These are phyloP conservation scores for Staphylotrichum tortipilum DNA, from an alignment of 495 filamentous ascomycete genomes.

Conservation along the genomic window DNA sequence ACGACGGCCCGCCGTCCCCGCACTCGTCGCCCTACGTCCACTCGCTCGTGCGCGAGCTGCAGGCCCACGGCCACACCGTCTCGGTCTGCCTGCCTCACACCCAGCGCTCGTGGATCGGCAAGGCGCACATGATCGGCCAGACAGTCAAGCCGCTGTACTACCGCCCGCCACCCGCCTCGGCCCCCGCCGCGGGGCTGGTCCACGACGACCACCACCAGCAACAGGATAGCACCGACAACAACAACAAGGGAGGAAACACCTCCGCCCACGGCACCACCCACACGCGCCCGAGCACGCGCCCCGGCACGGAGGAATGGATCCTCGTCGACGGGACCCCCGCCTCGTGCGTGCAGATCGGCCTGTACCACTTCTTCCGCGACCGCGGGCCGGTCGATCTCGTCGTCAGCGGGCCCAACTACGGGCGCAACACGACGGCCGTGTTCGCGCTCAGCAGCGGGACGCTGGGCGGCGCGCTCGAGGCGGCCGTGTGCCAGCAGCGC, in stretches of 20 bases:
- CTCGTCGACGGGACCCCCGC: conserved; percentile 84
- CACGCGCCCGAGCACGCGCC: conserved; percentile 39
- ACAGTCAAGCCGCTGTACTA: conserved; percentile 85
- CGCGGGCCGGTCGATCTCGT: conserved; percentile 76
- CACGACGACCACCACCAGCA: conserved; percentile 6
- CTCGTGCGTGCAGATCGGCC: conserved; percentile 80
- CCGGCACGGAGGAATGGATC: conserved; percentile 79
- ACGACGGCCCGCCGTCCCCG: conserved; percentile 89
- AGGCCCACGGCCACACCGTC: conserved; percentile 68
- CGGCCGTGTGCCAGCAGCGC: conserved; percentile 67
- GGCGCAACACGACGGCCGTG: conserved; percentile 83
- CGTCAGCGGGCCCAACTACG: conserved; percentile 88
- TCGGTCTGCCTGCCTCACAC: conserved; percentile 84
- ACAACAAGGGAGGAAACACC: conserved; percentile 9
- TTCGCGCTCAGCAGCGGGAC: conserved; percentile 88
- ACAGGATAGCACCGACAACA: conserved; percentile 3
- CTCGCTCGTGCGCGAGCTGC: conserved; percentile 69
- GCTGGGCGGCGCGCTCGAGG: conserved; percentile 85
- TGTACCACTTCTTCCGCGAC: conserved; percentile 77
- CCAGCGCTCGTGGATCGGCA: conserved; percentile 96
- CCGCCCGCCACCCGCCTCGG: conserved; percentile 51
- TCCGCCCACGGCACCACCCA: conserved; percentile 52
- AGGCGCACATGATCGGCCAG: conserved; percentile 86
- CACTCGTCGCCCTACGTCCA: conserved; percentile 91
- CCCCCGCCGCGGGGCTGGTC: conserved; percentile 30